Conservation (phyloP, 805 yeast species). For the Saturnispora galanensis region DNA sequence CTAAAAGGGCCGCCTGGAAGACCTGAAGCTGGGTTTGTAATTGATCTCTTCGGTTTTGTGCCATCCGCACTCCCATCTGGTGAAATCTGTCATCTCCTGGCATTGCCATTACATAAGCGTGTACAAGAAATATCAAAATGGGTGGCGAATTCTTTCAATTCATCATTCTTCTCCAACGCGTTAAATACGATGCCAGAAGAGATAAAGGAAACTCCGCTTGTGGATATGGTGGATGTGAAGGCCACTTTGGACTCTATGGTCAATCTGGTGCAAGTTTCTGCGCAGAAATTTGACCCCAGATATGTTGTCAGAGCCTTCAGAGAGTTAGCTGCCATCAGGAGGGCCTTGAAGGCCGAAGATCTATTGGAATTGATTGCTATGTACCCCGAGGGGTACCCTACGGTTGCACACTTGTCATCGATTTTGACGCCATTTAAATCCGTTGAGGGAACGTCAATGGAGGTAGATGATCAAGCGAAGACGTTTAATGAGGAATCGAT, state of each 20-base stretch:
- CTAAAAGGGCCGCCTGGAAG: constrained; percentile 67
- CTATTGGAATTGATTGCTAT: constrained; percentile 46
- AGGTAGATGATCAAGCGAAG: constrained; percentile 11
- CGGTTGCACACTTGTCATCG: constrained; percentile 33
- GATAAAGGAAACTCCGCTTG: constrained; percentile 2
- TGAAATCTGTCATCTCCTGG: constrained; percentile 29
- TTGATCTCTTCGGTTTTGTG: constrained; percentile 47
- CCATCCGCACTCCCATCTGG: constrained; percentile 40
- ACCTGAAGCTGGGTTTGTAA: constrained; percentile 62
- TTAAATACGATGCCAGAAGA: constrained; percentile 7
- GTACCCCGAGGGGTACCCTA: constrained; percentile 42
- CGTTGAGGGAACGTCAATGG: constrained; percentile 26
- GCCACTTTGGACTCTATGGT: constrained; percentile 6
- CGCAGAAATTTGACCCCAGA: constrained; percentile 65
- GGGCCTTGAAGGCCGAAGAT: constrained; percentile 44
- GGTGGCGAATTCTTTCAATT: not conserved
- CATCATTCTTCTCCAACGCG: constrained; percentile 8
- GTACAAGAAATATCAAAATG: not conserved
- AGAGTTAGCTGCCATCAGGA: constrained; percentile 68
- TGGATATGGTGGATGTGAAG: not conserved
- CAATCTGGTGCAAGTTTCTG: constrained; percentile 26
- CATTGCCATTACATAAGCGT: not conserved
- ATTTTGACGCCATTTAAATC: constrained; percentile 20
- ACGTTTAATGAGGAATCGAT: constrained; percentile 32
- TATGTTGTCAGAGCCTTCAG: constrained; percentile 79